A percentile compares a stretch with the other conserved stretches of the same genome.
Conservation (phyloP, 352 stramenopile species). For the Phytophthora citrophthora region DNA sequence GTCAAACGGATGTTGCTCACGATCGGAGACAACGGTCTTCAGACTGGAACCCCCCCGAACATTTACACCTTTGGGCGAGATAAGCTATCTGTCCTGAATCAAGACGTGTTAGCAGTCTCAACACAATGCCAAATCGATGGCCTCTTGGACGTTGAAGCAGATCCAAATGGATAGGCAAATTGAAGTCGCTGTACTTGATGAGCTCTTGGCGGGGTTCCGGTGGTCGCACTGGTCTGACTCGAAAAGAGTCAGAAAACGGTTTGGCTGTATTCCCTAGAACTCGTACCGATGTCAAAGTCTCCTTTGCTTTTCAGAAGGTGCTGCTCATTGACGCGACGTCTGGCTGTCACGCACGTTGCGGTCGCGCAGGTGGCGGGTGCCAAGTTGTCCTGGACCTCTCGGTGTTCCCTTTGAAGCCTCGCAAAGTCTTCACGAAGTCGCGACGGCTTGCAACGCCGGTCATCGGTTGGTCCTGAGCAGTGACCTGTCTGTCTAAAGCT, state of each 20-base stretch:
- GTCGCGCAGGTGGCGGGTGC: slow-evolving; percentile 25
- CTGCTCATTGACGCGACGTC: slow-evolving; percentile 8
- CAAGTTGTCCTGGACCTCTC: neutral
- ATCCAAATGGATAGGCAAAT: slow-evolving; percentile 11
- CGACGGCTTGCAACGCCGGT: slow-evolving; percentile 13
- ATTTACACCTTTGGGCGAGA: neutral
- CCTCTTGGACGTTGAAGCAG: slow-evolving; percentile 1
- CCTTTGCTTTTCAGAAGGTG: slow-evolving; percentile 9
- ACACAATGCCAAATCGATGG: neutral
- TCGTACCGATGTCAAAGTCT: neutral
- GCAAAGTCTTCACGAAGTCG: slow-evolving; percentile 10
- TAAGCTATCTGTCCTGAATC: too few species aligned
- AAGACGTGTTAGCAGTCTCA: neutral
- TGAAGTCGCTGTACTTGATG: slow-evolving; percentile 6
- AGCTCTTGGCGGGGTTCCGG: slow-evolving; percentile 10
- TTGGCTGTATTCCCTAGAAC: too few species aligned
- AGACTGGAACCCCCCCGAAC: neutral
- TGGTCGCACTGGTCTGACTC: slow-evolving; percentile 13
- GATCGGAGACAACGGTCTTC: slow-evolving; percentile 4
- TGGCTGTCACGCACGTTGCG: slow-evolving; percentile 15
- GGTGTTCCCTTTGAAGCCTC: slow-evolving; percentile 6
- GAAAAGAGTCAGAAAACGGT: neutral
- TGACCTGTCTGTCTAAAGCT: slow-evolving; percentile 22
- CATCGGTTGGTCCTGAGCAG: slow-evolving; percentile 6
- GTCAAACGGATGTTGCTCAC: slow-evolving; percentile 18